Conservation (phyloP, 441 rosid genomes). For the Viola pubescens region DNA sequence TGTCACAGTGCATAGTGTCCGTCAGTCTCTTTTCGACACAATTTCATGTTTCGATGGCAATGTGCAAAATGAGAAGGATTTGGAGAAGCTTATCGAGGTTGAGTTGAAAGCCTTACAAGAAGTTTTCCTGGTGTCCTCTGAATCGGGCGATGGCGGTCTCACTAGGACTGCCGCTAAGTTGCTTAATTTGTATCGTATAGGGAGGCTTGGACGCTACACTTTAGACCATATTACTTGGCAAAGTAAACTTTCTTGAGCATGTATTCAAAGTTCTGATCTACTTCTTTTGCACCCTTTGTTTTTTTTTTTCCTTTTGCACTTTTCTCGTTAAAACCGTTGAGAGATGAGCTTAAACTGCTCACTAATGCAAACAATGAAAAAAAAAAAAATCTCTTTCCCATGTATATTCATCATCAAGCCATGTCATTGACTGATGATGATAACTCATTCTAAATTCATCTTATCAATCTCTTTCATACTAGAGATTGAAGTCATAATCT, state of each 20-base stretch:
- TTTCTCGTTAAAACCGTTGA: too few species aligned
- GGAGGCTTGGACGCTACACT: constrained; percentile 64
- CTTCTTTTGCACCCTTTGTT: too few species aligned
- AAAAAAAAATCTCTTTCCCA: too few species aligned
- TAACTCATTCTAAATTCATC: too few species aligned
- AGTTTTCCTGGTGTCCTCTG: constrained; percentile 32
- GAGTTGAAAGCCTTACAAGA: constrained; percentile 35
- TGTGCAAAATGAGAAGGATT: constrained; percentile 26
- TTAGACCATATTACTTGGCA: constrained; percentile 19
- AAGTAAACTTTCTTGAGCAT: not conserved
- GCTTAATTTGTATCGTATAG: constrained; percentile 54
- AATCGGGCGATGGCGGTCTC: constrained; percentile 25
- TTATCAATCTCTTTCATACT: too few species aligned
- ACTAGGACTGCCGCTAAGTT: constrained; percentile 45
- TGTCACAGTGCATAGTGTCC: constrained; percentile 46
- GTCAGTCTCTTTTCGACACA: constrained; percentile 36
- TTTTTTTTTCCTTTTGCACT: too few species aligned
- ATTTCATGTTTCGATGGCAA: constrained; percentile 33
- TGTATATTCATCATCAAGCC: too few species aligned
- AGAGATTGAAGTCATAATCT: too few species aligned
- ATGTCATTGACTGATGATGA: too few species aligned
- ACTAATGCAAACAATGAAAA: too few species aligned
- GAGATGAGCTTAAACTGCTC: too few species aligned
- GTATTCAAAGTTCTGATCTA: not conserved
- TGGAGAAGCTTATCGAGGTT: constrained; percentile 33